phyloP scores from a whole-genome alignment of 2,329 filamentous ascomycete genomes.

The Cordyceps pruinosa region DNA sequence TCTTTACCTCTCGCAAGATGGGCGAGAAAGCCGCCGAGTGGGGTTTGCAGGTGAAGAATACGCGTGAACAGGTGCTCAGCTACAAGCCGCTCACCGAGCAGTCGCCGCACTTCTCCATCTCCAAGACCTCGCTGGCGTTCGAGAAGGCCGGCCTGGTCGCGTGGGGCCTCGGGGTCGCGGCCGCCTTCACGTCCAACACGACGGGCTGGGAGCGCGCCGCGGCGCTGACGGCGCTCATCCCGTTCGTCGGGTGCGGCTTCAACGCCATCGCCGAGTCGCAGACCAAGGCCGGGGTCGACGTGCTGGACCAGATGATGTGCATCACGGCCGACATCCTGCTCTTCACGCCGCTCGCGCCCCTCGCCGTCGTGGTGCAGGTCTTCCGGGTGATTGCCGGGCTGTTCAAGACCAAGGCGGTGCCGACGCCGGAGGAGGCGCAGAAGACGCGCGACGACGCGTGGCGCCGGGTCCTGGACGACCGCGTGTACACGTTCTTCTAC shows the following conservation, averaged over 20 bases:
- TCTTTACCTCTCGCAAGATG: conserved; percentile 1
- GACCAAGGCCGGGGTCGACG: background rate
- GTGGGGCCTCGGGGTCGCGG: background rate
- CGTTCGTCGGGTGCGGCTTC: background rate
- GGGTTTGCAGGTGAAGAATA: background rate
- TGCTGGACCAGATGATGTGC: background rate
- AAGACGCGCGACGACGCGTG: background rate
- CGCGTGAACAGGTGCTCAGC: background rate
- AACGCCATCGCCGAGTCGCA: background rate
- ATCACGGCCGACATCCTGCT: background rate
- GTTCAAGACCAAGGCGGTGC: background rate
- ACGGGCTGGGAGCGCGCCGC: background rate
- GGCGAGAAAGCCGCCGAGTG: background rate
- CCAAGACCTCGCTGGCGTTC: background rate
- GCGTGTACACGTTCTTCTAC: background rate
- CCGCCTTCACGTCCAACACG: background rate
- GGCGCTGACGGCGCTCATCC: background rate
- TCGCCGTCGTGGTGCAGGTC: background rate
- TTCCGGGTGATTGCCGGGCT: background rate
- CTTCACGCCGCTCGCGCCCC: background rate
- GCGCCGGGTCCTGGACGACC: background rate
- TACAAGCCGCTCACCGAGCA: background rate
- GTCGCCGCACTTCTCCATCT: background rate
- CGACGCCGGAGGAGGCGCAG: background rate
- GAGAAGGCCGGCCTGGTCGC: background rate